Evolutionary conservation across 768 basidiomycete species (phyloP).

Genomic region (Suillus hirtellus): DNA sequence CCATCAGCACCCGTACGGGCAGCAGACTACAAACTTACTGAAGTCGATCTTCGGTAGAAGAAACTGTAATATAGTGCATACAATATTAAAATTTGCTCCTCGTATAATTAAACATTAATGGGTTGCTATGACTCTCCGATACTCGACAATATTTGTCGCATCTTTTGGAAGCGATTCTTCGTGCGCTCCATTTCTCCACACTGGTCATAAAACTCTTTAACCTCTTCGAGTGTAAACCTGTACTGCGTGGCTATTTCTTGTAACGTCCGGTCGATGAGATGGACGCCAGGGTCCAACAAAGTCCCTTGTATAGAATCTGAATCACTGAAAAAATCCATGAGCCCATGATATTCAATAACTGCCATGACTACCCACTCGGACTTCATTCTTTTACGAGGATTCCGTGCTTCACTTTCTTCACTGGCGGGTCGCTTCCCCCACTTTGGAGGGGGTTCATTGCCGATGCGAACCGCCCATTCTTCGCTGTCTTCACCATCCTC

Average conservation of each 20-base stretch:
- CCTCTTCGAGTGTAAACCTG: slow-evolving; percentile 74
- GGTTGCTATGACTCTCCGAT: slow-evolving; percentile 24
- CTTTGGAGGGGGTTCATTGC: slow-evolving; percentile 59
- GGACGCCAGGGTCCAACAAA: slow-evolving; percentile 32
- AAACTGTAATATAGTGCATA: not conserved
- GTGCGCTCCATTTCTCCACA: slow-evolving; percentile 73
- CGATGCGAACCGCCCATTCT: slow-evolving; percentile 69
- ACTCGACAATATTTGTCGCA: slow-evolving; percentile 51
- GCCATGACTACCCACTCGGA: slow-evolving; percentile 36
- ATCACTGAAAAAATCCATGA: not conserved
- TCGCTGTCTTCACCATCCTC: slow-evolving; percentile 55
- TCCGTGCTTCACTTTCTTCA: slow-evolving; percentile 37
- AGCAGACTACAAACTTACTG: slow-evolving; percentile 66
- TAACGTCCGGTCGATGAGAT: slow-evolving; percentile 68
- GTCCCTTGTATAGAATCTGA: not conserved
- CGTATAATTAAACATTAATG: not conserved
- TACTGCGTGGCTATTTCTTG: slow-evolving; percentile 66
- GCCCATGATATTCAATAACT: not conserved
- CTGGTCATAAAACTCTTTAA: slow-evolving; percentile 74
- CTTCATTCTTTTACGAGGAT: slow-evolving; percentile 44
- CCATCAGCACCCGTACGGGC: slow-evolving; percentile 78
- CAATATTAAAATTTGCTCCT: not conserved
- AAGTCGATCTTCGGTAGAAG: slow-evolving; percentile 50
- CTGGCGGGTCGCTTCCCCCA: slow-evolving; percentile 66
- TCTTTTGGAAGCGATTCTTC: slow-evolving; percentile 60